A percentile compares a stretch with the other conserved stretches of the same genome.
Evolutionary conservation across 2,329 filamentous ascomycete species (phyloP).

Genomic region (Paecilomyces sp.): DNA sequence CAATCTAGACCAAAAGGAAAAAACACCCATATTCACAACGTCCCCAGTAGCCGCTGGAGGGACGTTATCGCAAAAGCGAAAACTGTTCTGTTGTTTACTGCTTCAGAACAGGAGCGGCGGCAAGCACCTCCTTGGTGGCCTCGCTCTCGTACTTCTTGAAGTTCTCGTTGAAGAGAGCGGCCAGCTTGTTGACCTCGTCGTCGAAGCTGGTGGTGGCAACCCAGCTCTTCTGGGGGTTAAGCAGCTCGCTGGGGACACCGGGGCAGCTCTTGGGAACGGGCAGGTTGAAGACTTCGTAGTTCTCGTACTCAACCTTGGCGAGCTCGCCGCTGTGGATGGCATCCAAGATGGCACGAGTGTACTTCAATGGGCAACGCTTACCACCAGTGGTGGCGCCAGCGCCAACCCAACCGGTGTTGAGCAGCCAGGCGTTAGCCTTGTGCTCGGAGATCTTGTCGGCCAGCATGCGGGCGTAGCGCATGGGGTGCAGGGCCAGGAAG

Average conservation of each 20-base stretch:
- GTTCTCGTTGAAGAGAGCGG: slow-evolving; percentile 86
- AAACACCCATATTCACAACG: slow-evolving; percentile 2
- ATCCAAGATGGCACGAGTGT: slow-evolving; percentile 96
- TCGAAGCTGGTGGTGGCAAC: slow-evolving; percentile 76
- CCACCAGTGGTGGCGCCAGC: slow-evolving; percentile 84
- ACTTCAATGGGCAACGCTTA: slow-evolving; percentile 96
- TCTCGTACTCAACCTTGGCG: slow-evolving; percentile 87
- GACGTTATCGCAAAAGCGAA: neutral
- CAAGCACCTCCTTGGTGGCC: slow-evolving; percentile 72
- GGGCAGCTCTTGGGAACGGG: slow-evolving; percentile 88
- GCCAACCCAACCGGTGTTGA: slow-evolving; percentile 97
- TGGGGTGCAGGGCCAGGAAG: slow-evolving; percentile 96
- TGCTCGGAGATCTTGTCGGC: slow-evolving; percentile 95
- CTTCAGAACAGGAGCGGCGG: slow-evolving; percentile 33
- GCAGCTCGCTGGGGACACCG: slow-evolving; percentile 79
- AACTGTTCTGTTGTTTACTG: slow-evolving; percentile 1
- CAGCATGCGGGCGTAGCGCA: slow-evolving; percentile 98
- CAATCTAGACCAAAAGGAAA: slow-evolving; percentile 7
- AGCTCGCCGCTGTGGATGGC: slow-evolving; percentile 97
- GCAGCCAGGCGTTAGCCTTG: slow-evolving; percentile 93
- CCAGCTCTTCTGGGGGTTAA: slow-evolving; percentile 94
- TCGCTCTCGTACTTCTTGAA: slow-evolving; percentile 91
- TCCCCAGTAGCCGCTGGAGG: slow-evolving; percentile 1
- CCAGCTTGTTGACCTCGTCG: slow-evolving; percentile 84
- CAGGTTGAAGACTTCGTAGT: slow-evolving; percentile 94